These are phyloP conservation scores for Blastobotrys arbuscula DNA, from an alignment of 1,139 yeast species.

Conservation along the genomic window DNA sequence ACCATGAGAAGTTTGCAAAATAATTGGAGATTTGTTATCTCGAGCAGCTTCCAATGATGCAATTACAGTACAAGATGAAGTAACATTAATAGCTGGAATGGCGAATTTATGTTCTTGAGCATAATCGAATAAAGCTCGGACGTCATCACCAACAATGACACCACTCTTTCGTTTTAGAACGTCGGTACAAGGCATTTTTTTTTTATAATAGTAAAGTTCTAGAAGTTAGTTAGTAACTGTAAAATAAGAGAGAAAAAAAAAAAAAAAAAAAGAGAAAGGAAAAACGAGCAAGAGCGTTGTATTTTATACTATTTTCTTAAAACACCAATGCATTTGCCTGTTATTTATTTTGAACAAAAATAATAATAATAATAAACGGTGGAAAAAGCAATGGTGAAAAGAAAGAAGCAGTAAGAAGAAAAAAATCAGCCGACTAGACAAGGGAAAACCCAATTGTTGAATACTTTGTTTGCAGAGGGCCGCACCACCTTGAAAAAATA, in stretches of 20 bases:
- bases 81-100: constrained; percentile 96
- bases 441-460: neutral
- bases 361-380: too few species aligned
- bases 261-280: neutral
- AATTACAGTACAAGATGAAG: constrained; percentile 95
- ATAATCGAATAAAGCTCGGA: constrained; percentile 78
- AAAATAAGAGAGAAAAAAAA: neutral
- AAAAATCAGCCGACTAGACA: neutral
- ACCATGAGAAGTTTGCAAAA: constrained; percentile 96
- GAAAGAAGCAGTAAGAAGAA: neutral
- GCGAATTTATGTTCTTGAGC: constrained; percentile 94
- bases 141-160: constrained; percentile 99
- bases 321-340: neutral
- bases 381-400: neutral
- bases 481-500: too few species aligned
- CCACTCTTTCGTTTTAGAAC: constrained; percentile 89
- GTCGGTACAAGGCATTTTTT: constrained; percentile 37
- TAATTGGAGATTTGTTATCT: constrained; percentile 91
- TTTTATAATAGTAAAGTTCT: too few species aligned
- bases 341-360: too few species aligned
- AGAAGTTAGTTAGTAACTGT: too few species aligned
- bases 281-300: neutral
- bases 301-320: neutral
- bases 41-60: constrained; percentile 99
- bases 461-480: too few species aligned